These are phyloP conservation scores for Allomyces javanicus DNA, from an alignment of 192 early-diverging fungal species.

Conservation along the genomic window DNA sequence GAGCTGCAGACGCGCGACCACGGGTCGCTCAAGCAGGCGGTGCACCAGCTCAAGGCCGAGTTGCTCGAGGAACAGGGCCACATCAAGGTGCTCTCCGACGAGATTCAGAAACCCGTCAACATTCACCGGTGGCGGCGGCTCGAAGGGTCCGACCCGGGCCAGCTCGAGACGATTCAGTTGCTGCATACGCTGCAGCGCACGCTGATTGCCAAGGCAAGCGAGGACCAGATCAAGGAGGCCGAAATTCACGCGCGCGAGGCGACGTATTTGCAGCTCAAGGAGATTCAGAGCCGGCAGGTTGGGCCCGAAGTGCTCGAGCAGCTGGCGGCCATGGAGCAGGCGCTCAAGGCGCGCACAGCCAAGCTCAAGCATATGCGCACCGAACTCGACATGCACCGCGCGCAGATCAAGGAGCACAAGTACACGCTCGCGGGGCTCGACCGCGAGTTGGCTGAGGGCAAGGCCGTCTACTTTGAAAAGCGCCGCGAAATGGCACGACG, in stretches of 20 bases:
- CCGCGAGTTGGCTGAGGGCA: slow-evolving; percentile 9
- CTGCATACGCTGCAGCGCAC: slow-evolving; percentile 36
- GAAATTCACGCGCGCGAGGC: slow-evolving; percentile 29
- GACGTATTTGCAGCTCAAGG: slow-evolving; percentile 34
- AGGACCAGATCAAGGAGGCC: slow-evolving; percentile 25
- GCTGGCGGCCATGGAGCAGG: slow-evolving; percentile 22
- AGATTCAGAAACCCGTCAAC: slow-evolving; percentile 38
- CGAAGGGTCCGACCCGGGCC: slow-evolving; percentile 37
- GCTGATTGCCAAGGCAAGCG: slow-evolving; percentile 31
- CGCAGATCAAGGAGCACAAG: slow-evolving; percentile 28
- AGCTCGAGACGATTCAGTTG: slow-evolving; percentile 32
- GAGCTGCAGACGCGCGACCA: slow-evolving; percentile 4
- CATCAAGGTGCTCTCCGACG: slow-evolving; percentile 38
- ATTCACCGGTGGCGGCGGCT: slow-evolving; percentile 43
- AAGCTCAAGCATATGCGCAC: slow-evolving; percentile 38
- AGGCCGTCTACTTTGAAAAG: not conserved
- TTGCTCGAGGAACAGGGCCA: slow-evolving; percentile 20
- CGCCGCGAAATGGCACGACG: no score
- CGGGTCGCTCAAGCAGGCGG: slow-evolving; percentile 11
- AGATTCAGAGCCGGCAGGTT: slow-evolving; percentile 29
- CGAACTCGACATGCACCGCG: slow-evolving; percentile 37
- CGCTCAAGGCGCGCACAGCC: slow-evolving; percentile 31
- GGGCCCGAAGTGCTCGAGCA: slow-evolving; percentile 42
- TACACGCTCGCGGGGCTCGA: slow-evolving; percentile 22
- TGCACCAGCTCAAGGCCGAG: slow-evolving; percentile 10